Evolutionary conservation across 1,139 yeast genomes (phyloP), one percentile per base, ranked within the genome.

Genomic region (Taiozyma onychis): DNA sequence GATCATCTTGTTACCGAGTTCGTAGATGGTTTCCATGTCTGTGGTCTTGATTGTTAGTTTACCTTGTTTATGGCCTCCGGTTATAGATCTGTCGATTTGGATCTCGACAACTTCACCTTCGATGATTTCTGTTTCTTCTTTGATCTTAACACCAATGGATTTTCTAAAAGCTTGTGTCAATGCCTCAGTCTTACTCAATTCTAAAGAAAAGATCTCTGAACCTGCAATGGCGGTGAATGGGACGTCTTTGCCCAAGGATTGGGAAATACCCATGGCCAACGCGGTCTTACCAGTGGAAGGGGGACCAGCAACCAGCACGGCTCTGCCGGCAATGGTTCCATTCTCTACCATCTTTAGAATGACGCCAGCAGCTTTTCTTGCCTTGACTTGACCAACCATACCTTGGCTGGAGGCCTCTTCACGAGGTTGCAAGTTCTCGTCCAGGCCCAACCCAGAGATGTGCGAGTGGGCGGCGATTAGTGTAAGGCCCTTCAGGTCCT

Each of bases 251-350:
- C 99, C 99, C 59, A 95, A 76, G 46, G 83, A 81, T 68, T 93
- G 98, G 13, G 97, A 80, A 52, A 93, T 75, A 30, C 97, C 99
- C 93, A 91, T 90, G 30, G 99, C 99, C 63, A 95, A 84, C 48
- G 99, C 99, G 11, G 99, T 95, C 68, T 95, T 95, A 68, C 99
- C 99, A 2, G 99, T 95, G 1, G 96, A 87, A 35, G 99, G 99
- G 10, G 99, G 99, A 8, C 99, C 99, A 0, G 99, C 98, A 55
- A 95, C 78, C 59, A 95, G 73, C 34, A 91, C 95, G 1, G 98
- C 98, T 59, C 98, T 81, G 21, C 99, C 99, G 7, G 99, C 98
- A 65, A 95, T 93, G 59, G 88, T 81, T 37, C 97, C 97, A 44
- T 86, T 89, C 66, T 88, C 88, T 53, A 93, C 88, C 96, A 95